A percentile compares a stretch with the other conserved stretches of the same genome.
Evolutionary conservation across 2,329 filamentous ascomycete genomes (phyloP).

Genomic region (Aureobasidium musti): DNA sequence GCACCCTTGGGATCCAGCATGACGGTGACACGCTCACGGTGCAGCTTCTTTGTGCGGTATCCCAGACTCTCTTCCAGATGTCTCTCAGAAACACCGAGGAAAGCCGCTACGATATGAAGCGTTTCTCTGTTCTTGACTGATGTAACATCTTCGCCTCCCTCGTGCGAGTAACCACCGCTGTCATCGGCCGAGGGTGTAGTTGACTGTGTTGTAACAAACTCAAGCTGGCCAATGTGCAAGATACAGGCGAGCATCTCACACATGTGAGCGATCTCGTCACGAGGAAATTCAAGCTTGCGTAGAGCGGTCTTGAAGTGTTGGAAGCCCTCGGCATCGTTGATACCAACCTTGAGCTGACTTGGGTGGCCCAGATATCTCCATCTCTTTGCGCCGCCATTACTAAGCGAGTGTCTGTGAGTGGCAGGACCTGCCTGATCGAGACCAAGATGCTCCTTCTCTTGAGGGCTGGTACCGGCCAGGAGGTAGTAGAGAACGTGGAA

Average conservation of each 20-base stretch:
- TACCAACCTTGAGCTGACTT: constrained; percentile 93
- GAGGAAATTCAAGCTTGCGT: constrained; percentile 89
- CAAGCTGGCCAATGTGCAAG: constrained; percentile 95
- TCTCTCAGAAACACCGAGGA: constrained; percentile 78
- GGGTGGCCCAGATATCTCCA: constrained; percentile 97
- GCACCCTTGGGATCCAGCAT: constrained; percentile 94
- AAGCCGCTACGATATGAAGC: constrained; percentile 83
- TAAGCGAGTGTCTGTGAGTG: constrained; percentile 57
- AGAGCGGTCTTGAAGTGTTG: constrained; percentile 96
- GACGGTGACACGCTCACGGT: constrained; percentile 95
- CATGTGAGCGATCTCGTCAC: constrained; percentile 92
- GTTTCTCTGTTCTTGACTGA: constrained; percentile 93
- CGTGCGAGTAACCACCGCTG: constrained; percentile 93
- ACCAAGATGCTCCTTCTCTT: constrained; percentile 84
- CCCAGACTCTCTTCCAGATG: constrained; percentile 87
- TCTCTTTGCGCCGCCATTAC: constrained; percentile 63
- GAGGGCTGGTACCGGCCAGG: constrained; percentile 83
- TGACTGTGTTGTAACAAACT: constrained; percentile 80
- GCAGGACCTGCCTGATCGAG: constrained; percentile 60
- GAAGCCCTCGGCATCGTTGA: constrained; percentile 94
- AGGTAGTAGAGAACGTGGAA: constrained; percentile 97
- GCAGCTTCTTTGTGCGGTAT: constrained; percentile 95
- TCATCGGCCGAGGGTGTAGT: constrained; percentile 82
- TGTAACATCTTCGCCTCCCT: constrained; percentile 83
- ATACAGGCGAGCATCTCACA: constrained; percentile 93